phyloP scores from a whole-genome alignment of 2,329 filamentous ascomycete genomes.

The Lasiodiplodia sp. region DNA sequence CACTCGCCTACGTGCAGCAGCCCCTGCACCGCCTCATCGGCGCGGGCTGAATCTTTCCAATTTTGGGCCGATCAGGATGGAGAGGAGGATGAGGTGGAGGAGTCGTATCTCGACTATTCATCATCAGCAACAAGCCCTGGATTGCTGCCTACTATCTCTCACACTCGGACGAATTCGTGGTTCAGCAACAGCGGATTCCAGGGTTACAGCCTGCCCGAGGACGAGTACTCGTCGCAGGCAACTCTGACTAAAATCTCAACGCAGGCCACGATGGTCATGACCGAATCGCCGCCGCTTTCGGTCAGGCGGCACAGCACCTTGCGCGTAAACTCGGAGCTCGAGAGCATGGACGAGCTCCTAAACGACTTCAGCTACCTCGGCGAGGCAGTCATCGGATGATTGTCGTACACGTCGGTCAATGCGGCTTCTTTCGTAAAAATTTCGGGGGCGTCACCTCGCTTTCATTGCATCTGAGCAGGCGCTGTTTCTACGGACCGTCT shows the following conservation, averaged over 20 bases:
- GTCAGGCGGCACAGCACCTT: conserved; percentile 1
- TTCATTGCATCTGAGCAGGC: conserved; percentile 2
- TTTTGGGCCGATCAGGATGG: conserved; percentile 8
- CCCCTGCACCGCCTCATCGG: conserved; percentile 1
- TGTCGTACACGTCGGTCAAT: neutral
- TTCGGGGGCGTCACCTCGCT: neutral
- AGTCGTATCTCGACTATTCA: neutral
- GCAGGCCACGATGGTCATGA: conserved; percentile 20
- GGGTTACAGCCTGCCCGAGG: conserved; percentile 43
- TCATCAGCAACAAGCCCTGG: conserved; percentile 10
- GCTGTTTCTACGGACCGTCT: neutral
- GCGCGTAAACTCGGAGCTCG: conserved; percentile 9
- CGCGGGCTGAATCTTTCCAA: conserved; percentile 5
- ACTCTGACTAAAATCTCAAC: conserved; percentile 38
- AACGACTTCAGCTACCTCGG: conserved; percentile 26
- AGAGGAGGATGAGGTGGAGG: neutral
- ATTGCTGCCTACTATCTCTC: neutral
- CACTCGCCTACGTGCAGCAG: conserved; percentile 13
- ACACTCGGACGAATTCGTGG: conserved; percentile 11
- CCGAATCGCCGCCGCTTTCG: conserved; percentile 1
- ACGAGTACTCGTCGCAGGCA: conserved; percentile 38
- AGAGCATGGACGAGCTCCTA: conserved; percentile 21
- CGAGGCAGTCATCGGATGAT: conserved; percentile 4
- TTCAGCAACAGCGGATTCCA: conserved; percentile 38
- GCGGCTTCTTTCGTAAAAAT: conserved; percentile 1